Evolutionary conservation across 371 early-diverging fungal species (phyloP).

Genomic region (Mortierella sp.): DNA sequence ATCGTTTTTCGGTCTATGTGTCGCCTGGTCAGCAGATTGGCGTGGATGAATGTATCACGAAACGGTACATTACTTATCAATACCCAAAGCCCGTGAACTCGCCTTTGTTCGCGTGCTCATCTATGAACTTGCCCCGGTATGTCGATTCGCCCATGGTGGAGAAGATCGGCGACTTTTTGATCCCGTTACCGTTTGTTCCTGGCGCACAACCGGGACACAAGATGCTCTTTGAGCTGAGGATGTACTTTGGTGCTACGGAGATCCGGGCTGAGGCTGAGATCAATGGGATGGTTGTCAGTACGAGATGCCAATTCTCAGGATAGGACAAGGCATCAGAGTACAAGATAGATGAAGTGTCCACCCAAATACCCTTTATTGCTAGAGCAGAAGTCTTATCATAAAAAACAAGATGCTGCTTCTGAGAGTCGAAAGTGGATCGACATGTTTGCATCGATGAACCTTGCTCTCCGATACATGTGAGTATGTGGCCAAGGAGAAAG

Average conservation of each 20-base stretch:
- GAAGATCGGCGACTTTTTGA: slow-evolving; percentile 67
- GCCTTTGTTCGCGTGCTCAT: slow-evolving; percentile 62
- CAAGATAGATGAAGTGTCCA: too few species aligned
- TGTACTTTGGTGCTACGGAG: slow-evolving; percentile 71
- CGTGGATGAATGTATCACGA: slow-evolving; percentile 61
- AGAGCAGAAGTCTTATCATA: too few species aligned
- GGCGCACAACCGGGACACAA: slow-evolving; percentile 31
- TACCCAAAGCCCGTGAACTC: slow-evolving; percentile 66
- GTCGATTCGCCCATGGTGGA: slow-evolving; percentile 59
- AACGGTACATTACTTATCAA: slow-evolving; percentile 60
- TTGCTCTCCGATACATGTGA: too few species aligned
- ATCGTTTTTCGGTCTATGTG: slow-evolving; percentile 69
- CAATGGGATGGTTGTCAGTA: slow-evolving; percentile 56
- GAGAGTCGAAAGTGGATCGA: too few species aligned
- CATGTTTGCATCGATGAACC: too few species aligned
- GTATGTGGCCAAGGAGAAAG: too few species aligned
- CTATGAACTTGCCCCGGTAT: slow-evolving; percentile 63
- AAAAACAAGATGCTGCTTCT: too few species aligned
- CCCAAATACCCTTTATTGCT: too few species aligned
- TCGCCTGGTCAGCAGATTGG: slow-evolving; percentile 66
- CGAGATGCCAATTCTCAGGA: slow-evolving; percentile 39
- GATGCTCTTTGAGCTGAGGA: slow-evolving; percentile 51
- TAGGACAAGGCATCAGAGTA: neutral
- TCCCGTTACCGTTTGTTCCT: slow-evolving; percentile 64
- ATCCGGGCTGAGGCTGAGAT: slow-evolving; percentile 69